Evolutionary conservation across 2,329 filamentous ascomycete species (phyloP).

Genomic region (Colletotrichum plurivorum): DNA sequence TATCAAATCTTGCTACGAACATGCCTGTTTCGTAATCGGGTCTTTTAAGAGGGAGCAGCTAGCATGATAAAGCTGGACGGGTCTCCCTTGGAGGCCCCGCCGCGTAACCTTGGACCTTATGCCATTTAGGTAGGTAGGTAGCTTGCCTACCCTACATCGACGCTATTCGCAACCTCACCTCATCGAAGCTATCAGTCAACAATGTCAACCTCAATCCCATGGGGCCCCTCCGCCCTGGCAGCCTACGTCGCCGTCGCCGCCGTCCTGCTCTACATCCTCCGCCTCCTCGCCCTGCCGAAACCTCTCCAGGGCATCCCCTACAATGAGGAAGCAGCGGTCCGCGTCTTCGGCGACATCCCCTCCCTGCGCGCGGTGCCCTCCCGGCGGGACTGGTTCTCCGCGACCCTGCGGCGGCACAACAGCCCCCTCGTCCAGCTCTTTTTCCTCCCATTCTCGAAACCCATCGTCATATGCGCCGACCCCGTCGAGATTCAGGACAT

Average conservation of each 20-base stretch:
- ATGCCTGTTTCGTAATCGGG: too few species aligned
- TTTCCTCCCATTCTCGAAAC: constrained; percentile 50
- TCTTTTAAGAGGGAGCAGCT: too few species aligned
- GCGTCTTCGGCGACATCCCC: constrained; percentile 45
- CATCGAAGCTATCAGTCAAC: too few species aligned
- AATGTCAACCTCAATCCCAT: not conserved
- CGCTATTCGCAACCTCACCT: too few species aligned
- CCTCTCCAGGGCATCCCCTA: constrained; percentile 50
- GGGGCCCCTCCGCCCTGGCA: not conserved
- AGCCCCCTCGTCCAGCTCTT: constrained; percentile 52
- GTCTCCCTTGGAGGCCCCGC: too few species aligned
- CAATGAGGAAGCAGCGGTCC: constrained; percentile 40
- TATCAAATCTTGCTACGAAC: too few species aligned
- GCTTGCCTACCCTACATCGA: too few species aligned
- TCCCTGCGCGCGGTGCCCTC: constrained; percentile 20
- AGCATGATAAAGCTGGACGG: too few species aligned
- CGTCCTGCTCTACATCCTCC: not conserved
- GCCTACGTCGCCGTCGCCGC: not conserved
- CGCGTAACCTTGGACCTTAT: too few species aligned
- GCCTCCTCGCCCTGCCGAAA: constrained; percentile 42
- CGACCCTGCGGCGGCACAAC: constrained; percentile 43
- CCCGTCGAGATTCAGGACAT: constrained; percentile 52
- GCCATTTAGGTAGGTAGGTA: too few species aligned
- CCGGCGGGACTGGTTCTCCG: constrained; percentile 46
- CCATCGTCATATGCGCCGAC: constrained; percentile 50